A percentile compares a stretch with the other conserved stretches of the same genome.
Evolutionary conservation across 2,329 filamentous ascomycete genomes (phyloP).

Genomic region (Xenosphaeropsis pyriputrescens): DNA sequence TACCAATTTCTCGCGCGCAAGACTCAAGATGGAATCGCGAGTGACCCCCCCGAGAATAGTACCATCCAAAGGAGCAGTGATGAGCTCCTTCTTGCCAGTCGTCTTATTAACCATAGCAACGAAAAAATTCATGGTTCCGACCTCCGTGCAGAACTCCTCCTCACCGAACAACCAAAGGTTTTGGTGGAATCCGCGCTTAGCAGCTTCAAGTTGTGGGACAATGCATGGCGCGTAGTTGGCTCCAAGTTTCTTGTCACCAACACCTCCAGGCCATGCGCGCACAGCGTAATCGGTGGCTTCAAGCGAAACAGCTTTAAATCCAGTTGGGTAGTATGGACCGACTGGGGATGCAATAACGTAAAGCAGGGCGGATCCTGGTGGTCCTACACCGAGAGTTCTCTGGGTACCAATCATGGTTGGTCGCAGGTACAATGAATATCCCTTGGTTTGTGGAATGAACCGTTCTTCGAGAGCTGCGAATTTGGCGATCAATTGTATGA

Average conservation of each 20-base stretch:
- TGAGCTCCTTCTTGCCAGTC: conserved; percentile 78
- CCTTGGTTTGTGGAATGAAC: conserved; percentile 76
- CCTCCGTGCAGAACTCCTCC: conserved; percentile 91
- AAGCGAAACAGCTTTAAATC: conserved; percentile 91
- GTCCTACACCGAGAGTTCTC: conserved; percentile 78
- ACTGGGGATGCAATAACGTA: conserved; percentile 95
- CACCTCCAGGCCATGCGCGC: conserved; percentile 92
- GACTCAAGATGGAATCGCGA: conserved; percentile 73
- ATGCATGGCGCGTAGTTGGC: conserved; percentile 99
- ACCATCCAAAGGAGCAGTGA: conserved; percentile 92
- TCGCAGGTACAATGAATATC: conserved; percentile 90
- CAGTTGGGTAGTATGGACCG: conserved; percentile 94
- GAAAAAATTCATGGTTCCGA: conserved; percentile 98
- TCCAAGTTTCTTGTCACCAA: conserved; percentile 95
- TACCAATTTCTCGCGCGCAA: conserved; percentile 70
- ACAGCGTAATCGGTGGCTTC: conserved; percentile 96
- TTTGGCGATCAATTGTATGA: conserved; percentile 70
- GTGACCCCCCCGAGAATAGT: conserved; percentile 95
- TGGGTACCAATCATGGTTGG: conserved; percentile 98
- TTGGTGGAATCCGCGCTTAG: conserved; percentile 87
- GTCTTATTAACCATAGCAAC: conserved; percentile 71
- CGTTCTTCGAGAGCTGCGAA: conserved; percentile 70
- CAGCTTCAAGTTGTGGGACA: conserved; percentile 86
- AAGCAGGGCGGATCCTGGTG: conserved; percentile 82
- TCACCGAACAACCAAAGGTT: conserved; percentile 96